Base-by-base conservation (phyloP, 306 rosid species). In the Dalbergia cultrata region DNA sequence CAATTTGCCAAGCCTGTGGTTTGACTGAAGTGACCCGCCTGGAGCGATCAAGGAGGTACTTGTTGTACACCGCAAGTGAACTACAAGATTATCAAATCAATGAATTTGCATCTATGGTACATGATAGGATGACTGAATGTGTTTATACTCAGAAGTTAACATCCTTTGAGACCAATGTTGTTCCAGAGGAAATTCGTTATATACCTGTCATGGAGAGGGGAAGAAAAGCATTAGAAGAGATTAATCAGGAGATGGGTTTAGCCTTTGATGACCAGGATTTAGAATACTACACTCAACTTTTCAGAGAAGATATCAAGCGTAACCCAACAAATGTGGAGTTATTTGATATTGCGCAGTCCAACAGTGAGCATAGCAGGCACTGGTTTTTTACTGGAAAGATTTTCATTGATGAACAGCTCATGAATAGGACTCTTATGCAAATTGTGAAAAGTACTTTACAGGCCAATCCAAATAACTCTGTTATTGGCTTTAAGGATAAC, bases 251-350 rank as follows among this genome's bases (percentile, higher is more conserved):
- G 80, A 89, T 92, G 97, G 97, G 97, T 57, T 90, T 90, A 26
- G 97, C 97, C 7, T 94, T 94, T 89, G 98, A 92, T 87, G 98
- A 94, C 52, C 97, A 94, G 67, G 98, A 94, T 89, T 73, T 92
- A 60, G 87, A 86, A 22, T 94, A 86, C 85, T 94, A 94, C 83
- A 92, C 96, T 34, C 85, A 81, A 77, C 98, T 94, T 77, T 92
- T 92, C 79, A 83, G 86, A 58, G 96, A 94, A 18, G 97, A 94
- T 61, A 90, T 94, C 53, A 81, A 87, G 86, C 90, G 96, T 35
- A 85, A 94, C 79, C 98, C 98, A 76, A 87, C 96, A 0, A 94
- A 90, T 16, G 97, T 94, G 68, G 98, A 94, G 44, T 70, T 94
- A 63, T 94, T 94, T 83, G 98, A 94, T 79, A 92, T 94, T 77